Percentiles rank a stretch among this genome's conserved stretches.
phyloP scores from a whole-genome alignment of 768 basidiomycete genomes.

The Lentinula detonsa region DNA sequence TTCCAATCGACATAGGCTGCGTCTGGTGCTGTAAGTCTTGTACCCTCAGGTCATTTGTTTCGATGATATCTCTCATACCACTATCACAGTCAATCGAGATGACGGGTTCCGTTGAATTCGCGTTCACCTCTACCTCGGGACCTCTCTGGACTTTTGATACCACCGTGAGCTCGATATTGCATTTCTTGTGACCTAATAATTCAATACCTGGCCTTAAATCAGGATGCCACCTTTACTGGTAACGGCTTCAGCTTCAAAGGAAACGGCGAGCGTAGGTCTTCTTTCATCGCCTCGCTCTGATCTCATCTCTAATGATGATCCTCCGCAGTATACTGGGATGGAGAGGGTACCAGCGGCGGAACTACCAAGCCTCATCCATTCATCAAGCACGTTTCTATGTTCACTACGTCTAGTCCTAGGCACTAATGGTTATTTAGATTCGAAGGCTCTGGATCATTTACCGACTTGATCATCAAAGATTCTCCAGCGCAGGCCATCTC shows the following conservation, averaged over 20 bases:
- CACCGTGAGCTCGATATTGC: not conserved
- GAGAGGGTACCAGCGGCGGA: slow-evolving; percentile 13
- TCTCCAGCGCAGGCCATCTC: slow-evolving; percentile 8
- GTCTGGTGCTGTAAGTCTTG: slow-evolving; percentile 1
- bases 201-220: not conserved
- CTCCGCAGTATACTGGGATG: slow-evolving; percentile 15
- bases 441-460: slow-evolving; percentile 7
- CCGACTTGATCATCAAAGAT: slow-evolving; percentile 6
- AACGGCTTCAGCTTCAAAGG: not conserved
- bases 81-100: not conserved
- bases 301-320: not conserved
- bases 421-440: not conserved
- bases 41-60: not conserved
- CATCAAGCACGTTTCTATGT: not conserved
- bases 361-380: slow-evolving; percentile 15
- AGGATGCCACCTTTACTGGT: slow-evolving; percentile 1
- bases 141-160: slow-evolving; percentile 4
- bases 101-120: slow-evolving; percentile 2
- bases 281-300: not conserved
- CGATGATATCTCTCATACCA: too few relatives aligned
- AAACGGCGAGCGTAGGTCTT: not conserved
- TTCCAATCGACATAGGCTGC: not conserved
- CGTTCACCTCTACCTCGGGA: not conserved
- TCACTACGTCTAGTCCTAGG: not conserved
- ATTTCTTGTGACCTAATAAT: not conserved